A percentile compares a stretch with the other conserved stretches of the same genome.
Conservation (phyloP, 345 rosid genomes). For the Microthlaspi erraticum region DNA sequence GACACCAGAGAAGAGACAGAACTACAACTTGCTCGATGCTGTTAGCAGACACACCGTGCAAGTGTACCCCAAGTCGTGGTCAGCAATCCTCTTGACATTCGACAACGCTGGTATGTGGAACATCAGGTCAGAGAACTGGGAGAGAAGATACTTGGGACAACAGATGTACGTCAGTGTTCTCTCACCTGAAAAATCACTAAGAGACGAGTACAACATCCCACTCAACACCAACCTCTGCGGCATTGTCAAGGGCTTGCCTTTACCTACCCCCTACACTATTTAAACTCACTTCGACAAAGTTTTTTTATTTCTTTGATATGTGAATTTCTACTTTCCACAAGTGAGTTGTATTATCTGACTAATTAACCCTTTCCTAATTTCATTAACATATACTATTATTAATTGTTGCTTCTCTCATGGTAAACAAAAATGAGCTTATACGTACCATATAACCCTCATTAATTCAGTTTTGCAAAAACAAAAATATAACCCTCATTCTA, state of each 20-base stretch:
- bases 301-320: conserved; percentile 33
- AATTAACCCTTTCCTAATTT: conserved; percentile 46
- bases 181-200: conserved; percentile 71
- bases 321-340: conserved; percentile 37
- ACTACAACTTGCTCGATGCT: conserved; percentile 81
- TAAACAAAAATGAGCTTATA: conserved; percentile 3
- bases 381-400: conserved; percentile 22
- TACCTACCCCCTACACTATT: conserved; percentile 66
- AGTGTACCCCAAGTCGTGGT: conserved; percentile 87
- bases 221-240: conserved; percentile 68
- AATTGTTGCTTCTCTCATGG: background rate
- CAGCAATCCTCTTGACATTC: conserved; percentile 77
- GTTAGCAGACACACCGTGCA: conserved; percentile 89
- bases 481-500: too few species aligned
- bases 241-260: conserved; percentile 56
- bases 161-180: conserved; percentile 69
- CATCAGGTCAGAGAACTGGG: conserved; percentile 71
- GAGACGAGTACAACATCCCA: conserved; percentile 84
- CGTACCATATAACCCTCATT: too few species aligned
- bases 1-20: conserved; percentile 75
- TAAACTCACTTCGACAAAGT: conserved; percentile 45
- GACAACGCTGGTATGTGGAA: conserved; percentile 98
- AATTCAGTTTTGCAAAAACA: too few species aligned
- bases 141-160: conserved; percentile 74
- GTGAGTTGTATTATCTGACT: conserved; percentile 37